A percentile compares a stretch with the other conserved stretches of the same genome.
Conservation (phyloP, 1,284 basidiomycete genomes). For the Grifola frondosa region DNA sequence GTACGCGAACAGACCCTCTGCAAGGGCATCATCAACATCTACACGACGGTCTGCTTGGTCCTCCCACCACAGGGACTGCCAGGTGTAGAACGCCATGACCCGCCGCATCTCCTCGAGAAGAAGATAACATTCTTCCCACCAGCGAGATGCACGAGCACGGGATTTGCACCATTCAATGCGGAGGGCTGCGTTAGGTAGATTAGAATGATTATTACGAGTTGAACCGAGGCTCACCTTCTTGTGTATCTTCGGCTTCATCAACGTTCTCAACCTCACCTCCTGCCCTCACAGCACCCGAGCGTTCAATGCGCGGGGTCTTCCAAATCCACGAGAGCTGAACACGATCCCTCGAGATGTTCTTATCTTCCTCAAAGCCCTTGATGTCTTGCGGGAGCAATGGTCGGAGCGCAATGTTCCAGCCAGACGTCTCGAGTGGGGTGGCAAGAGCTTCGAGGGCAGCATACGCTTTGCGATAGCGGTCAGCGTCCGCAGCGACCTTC, state of each 20-base stretch:
- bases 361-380: not conserved
- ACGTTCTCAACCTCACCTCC: no score
- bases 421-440: not conserved
- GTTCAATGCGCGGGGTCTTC: no score
- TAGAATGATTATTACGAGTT: not conserved
- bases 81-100: slow-evolving; percentile 2
- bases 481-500: slow-evolving; percentile 2
- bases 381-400: not conserved
- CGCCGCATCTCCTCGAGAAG: slow-evolving; percentile 35
- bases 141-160: slow-evolving; percentile 27
- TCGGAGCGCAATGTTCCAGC: not conserved
- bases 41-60: no score
- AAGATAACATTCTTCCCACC: slow-evolving; percentile 35
- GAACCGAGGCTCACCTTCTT: slow-evolving; percentile 5
- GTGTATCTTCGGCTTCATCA: not conserved
- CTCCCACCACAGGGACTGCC: not conserved
- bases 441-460: not conserved
- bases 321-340: slow-evolving; percentile 6
- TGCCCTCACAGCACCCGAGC: no score
- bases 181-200: slow-evolving; percentile 2
- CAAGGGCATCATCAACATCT: not conserved
- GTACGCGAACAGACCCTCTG: slow-evolving; percentile 1
- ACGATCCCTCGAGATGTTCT: not conserved
- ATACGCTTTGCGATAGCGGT: slow-evolving; percentile 1
- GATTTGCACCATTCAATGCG: slow-evolving; percentile 12